A percentile compares a stretch with the other conserved stretches of the same genome.
Evolutionary conservation across 495 filamentous ascomycete genomes (phyloP).

Genomic region (Daldinia childiae): DNA sequence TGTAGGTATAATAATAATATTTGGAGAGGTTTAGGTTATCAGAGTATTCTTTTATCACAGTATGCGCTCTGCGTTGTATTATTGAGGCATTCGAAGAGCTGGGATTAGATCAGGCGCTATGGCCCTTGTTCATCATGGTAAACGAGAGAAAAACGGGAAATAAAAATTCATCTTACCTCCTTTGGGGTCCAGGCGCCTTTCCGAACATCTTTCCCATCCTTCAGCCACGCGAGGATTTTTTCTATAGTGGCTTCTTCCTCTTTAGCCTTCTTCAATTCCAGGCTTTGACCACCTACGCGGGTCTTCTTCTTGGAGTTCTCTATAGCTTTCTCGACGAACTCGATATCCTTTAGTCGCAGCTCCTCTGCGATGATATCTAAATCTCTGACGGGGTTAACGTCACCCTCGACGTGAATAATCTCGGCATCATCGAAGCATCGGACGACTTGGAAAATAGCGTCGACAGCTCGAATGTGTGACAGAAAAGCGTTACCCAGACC

Average conservation of each 20-base stretch:
- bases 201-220: slow-evolving; percentile 90
- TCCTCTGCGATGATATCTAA: slow-evolving; percentile 97
- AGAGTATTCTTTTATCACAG: slow-evolving; percentile 79
- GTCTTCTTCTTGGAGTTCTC: slow-evolving; percentile 93
- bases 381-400: slow-evolving; percentile 94
- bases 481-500: slow-evolving; percentile 98
- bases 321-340: slow-evolving; percentile 95
- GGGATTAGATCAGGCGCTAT: slow-evolving; percentile 95
- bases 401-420: slow-evolving; percentile 99
- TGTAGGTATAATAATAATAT: slow-evolving; percentile 39
- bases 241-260: slow-evolving; percentile 94
- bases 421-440: slow-evolving; percentile 99
- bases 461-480: slow-evolving; percentile 98
- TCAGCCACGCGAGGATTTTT: slow-evolving; percentile 82
- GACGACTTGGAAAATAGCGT: slow-evolving; percentile 99
- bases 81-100: slow-evolving; percentile 95
- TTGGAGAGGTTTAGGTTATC: slow-evolving; percentile 58
- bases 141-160: slow-evolving; percentile 44
- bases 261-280: slow-evolving; percentile 97
- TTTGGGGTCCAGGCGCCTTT: slow-evolving; percentile 90
- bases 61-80: slow-evolving; percentile 74
- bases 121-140: slow-evolving; percentile 97
- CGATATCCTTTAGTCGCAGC: slow-evolving; percentile 96
- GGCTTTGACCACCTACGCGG: slow-evolving; percentile 88
- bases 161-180: slow-evolving; percentile 75